Evolutionary conservation across 345 rosid species (phyloP).

Genomic region (Lepidium didymum): DNA sequence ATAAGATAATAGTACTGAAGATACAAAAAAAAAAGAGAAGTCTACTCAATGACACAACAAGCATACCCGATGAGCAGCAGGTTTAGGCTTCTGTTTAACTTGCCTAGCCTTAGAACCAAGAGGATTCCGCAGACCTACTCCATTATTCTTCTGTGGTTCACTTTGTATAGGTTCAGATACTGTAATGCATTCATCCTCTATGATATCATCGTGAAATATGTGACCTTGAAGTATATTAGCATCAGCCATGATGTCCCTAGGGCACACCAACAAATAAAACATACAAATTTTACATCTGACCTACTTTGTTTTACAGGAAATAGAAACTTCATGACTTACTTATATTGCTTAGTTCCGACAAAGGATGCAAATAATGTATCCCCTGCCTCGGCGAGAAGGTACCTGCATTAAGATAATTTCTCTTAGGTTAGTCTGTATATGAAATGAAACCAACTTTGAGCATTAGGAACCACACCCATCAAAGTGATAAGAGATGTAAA

Average conservation of each 20-base stretch:
- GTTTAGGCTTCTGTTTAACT: conserved; percentile 58
- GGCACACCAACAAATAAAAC: conserved; percentile 13
- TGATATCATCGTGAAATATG: conserved; percentile 73
- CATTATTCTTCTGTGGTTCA: conserved; percentile 43
- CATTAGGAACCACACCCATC: background rate
- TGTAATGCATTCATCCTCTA: conserved; percentile 41
- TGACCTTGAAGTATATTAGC: conserved; percentile 94
- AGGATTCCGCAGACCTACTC: conserved; percentile 37
- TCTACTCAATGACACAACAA: background rate
- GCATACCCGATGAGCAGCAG: conserved; percentile 95
- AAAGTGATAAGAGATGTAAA: background rate
- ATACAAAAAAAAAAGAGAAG: background rate
- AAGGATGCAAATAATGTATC: conserved; percentile 96
- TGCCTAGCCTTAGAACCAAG: conserved; percentile 45
- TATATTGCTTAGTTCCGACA: conserved; percentile 89
- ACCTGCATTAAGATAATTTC: conserved; percentile 36
- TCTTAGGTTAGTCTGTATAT: background rate
- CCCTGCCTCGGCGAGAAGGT: conserved; percentile 88
- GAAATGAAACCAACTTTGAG: background rate
- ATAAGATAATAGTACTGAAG: background rate
- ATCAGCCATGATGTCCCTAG: conserved; percentile 90
- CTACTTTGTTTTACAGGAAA: background rate
- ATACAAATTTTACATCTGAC: background rate
- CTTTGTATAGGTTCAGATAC: conserved; percentile 34
- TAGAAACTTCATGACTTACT: conserved; percentile 41